These are phyloP conservation scores for Trichoderma virens DNA, from an alignment of 495 filamentous ascomycete genomes.

Conservation along the genomic window DNA sequence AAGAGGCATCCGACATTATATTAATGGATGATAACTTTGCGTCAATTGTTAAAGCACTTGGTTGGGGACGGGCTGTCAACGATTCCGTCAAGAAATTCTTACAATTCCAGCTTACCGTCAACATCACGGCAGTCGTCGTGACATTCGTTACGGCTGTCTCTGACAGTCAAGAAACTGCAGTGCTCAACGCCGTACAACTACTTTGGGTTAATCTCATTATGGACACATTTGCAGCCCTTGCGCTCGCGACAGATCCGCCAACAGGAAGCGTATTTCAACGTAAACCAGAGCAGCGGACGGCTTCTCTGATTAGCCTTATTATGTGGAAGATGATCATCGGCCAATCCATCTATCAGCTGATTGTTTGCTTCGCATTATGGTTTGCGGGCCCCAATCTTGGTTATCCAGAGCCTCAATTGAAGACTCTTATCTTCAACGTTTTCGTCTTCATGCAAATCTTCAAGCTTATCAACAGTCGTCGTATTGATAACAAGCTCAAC, in stretches of 20 bases:
- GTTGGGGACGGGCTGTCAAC: slow-evolving; percentile 84
- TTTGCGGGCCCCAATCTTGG: slow-evolving; percentile 57
- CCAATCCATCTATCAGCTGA: slow-evolving; percentile 73
- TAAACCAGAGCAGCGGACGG: slow-evolving; percentile 67
- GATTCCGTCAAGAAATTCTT: slow-evolving; percentile 89
- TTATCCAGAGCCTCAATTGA: slow-evolving; percentile 44
- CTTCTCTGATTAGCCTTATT: slow-evolving; percentile 67
- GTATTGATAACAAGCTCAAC: slow-evolving; percentile 88
- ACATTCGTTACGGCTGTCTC: slow-evolving; percentile 76
- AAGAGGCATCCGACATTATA: slow-evolving; percentile 89
- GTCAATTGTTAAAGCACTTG: slow-evolving; percentile 80
- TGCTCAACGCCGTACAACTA: slow-evolving; percentile 78
- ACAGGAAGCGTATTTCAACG: slow-evolving; percentile 62
- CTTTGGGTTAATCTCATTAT: slow-evolving; percentile 93
- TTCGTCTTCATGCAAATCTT: slow-evolving; percentile 97
- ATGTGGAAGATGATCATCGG: slow-evolving; percentile 97
- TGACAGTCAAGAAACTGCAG: slow-evolving; percentile 54
- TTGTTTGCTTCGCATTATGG: slow-evolving; percentile 69
- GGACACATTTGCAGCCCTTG: slow-evolving; percentile 90
- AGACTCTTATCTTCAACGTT: slow-evolving; percentile 79
- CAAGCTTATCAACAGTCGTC: slow-evolving; percentile 76
- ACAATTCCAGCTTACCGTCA: slow-evolving; percentile 86
- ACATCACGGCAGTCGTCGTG: slow-evolving; percentile 79
- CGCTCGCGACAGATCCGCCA: slow-evolving; percentile 78
- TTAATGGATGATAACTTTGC: slow-evolving; percentile 92